Evolutionary conservation across 345 rosid species (phyloP).

Genomic region (Orychophragmus violaceus): DNA sequence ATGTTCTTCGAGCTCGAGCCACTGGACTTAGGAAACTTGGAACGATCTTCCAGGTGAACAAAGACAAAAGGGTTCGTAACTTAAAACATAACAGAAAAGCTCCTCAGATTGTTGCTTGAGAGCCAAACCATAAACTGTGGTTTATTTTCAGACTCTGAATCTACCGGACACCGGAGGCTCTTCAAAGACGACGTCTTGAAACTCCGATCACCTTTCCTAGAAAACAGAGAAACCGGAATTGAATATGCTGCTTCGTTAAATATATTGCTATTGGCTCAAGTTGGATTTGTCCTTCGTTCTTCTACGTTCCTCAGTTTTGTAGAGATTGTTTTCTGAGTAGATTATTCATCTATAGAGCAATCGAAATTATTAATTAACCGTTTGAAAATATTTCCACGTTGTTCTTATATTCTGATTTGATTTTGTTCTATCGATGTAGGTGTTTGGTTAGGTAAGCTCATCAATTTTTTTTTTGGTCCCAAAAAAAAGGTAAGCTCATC

Average conservation of each 20-base stretch:
- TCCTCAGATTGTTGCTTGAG: neutral
- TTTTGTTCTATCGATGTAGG: too few species aligned
- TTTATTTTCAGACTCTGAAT: neutral
- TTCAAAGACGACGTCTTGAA: slow-evolving; percentile 18
- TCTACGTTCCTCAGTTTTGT: neutral
- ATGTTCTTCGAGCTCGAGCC: slow-evolving; percentile 55
- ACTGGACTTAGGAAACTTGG: slow-evolving; percentile 76
- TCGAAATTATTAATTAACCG: too few species aligned
- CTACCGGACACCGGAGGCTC: slow-evolving; percentile 15
- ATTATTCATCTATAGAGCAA: neutral
- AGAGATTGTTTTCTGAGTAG: neutral
- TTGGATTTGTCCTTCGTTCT: neutral
- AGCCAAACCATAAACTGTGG: neutral
- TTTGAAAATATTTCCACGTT: too few species aligned
- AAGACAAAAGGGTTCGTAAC: slow-evolving; percentile 23
- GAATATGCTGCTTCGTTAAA: neutral
- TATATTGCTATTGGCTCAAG: neutral
- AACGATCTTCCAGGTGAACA: slow-evolving; percentile 71
- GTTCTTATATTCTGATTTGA: too few species aligned
- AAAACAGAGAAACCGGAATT: neutral
- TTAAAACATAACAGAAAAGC: slow-evolving; percentile 1
- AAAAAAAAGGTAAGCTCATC: too few species aligned
- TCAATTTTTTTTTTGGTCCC: too few species aligned
- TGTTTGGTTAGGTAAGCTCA: too few species aligned
- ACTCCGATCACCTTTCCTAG: neutral